These are phyloP conservation scores for Apiospora koreana DNA, from an alignment of 2,329 filamentous ascomycete species.

Conservation along the genomic window DNA sequence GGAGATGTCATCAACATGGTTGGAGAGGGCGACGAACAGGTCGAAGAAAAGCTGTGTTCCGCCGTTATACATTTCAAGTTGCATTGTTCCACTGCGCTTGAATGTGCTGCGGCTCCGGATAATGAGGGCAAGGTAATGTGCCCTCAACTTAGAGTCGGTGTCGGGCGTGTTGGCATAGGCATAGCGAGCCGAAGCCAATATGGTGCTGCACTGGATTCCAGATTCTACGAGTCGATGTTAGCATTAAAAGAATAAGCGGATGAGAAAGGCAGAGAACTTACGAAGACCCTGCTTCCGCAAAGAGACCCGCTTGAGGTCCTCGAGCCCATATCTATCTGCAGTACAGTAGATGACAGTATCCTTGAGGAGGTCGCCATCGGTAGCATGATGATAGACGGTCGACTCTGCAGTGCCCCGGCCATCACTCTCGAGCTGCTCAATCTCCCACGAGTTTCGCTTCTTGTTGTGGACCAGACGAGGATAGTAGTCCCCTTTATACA, in stretches of 20 bases:
- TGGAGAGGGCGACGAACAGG: conserved; percentile 88
- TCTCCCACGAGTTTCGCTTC: conserved; percentile 75
- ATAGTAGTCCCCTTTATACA: conserved; percentile 94
- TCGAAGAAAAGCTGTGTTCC: conserved; percentile 87
- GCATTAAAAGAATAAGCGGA: conserved; percentile 10
- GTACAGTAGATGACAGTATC: conserved; percentile 92
- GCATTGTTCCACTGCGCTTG: conserved; percentile 93
- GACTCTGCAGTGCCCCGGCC: conserved; percentile 53
- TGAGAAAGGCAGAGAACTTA: conserved; percentile 38
- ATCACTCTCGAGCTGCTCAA: conserved; percentile 63
- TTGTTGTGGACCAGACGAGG: conserved; percentile 83
- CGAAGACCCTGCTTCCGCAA: conserved; percentile 87
- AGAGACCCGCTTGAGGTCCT: conserved; percentile 81
- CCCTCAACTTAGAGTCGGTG: conserved; percentile 84
- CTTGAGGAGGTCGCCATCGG: conserved; percentile 72
- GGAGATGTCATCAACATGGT: conserved; percentile 76
- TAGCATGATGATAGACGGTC: conserved; percentile 67
- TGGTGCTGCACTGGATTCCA: conserved; percentile 81
- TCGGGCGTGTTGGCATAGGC: conserved; percentile 89
- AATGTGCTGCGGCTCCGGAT: conserved; percentile 86
- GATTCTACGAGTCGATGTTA: conserved; percentile 51
- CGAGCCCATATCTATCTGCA: conserved; percentile 79
- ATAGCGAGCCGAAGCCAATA: conserved; percentile 83
- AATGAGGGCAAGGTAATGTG: conserved; percentile 90
- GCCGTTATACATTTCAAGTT: conserved; percentile 88